These are phyloP conservation scores for Lentinula novae-zelandiae DNA, from an alignment of 1,284 basidiomycete genomes.

Conservation along the genomic window DNA sequence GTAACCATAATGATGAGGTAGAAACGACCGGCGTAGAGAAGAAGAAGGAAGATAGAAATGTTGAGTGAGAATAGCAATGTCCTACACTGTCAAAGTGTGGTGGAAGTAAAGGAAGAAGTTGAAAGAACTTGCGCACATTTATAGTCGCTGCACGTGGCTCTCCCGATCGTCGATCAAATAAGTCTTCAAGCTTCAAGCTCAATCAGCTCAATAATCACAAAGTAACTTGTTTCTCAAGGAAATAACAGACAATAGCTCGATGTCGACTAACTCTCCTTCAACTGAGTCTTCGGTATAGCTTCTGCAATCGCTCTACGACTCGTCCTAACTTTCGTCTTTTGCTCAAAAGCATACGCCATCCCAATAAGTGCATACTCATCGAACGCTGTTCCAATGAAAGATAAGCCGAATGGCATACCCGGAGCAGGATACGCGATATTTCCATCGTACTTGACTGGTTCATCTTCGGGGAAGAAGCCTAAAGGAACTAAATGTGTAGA, in stretches of 20 bases:
- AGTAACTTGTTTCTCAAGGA: no score
- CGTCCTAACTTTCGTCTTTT: conserved; percentile 55
- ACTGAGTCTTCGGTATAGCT: conserved; percentile 60
- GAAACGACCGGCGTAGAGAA: neutral
- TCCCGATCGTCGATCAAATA: neutral
- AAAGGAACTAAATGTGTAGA: conserved; percentile 43
- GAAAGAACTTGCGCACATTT: neutral
- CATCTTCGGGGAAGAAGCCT: conserved; percentile 54
- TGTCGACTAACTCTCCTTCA: conserved; percentile 22
- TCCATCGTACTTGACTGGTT: conserved; percentile 29
- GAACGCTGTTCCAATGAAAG: conserved; percentile 62
- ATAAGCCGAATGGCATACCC: conserved; percentile 59
- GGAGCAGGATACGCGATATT: conserved; percentile 49
- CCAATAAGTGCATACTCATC: conserved; percentile 55
- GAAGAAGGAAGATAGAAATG: neutral
- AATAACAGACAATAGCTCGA: no score
- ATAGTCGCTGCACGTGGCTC: neutral
- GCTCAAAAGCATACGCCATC: conserved; percentile 65
- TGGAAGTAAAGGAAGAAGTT: conserved; percentile 4
- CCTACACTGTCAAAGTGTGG: conserved; percentile 7
- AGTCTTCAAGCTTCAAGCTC: no score
- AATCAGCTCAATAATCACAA: no score
- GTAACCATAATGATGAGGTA: neutral
- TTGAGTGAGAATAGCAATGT: neutral
- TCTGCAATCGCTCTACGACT: conserved; percentile 46